Evolutionary conservation across 352 stramenopile species (phyloP), one percentile per base, ranked within the genome.

Genomic region (Pythium inflatum): DNA sequence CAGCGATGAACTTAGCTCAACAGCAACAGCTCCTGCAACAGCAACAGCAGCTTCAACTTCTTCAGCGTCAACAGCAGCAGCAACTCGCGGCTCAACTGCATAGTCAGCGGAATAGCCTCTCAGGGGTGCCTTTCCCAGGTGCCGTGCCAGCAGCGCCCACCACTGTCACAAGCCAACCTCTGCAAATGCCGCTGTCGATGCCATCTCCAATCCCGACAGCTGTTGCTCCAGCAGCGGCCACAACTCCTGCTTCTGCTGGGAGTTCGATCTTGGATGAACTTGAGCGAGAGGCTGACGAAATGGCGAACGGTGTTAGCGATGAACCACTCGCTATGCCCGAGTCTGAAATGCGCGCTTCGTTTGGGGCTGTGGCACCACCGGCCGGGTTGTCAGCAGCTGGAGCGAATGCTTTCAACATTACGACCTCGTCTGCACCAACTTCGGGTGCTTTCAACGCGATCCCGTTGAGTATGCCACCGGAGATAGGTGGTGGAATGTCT

Each of bases 251-350:
- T 71, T 75, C 59, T n/a, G 69, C 69, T 22, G 70, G 80, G 18
- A 92, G 58, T 60, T 94, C 87, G n/a, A 96, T 96, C 57, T 56
- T 96, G 54, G 88, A 96, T 33, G 88, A 96, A 36, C 59, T 96
- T 28, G 88, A 96, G 49, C 83, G 88, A 18, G 88, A 96, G 54
- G 86, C 88, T 2, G 82, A 96, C 67, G 88, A 96, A 63, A 96
- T 96, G 88, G 88, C 88, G 1, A 91, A 92, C 56, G 83, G 85
- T 18, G 73, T 94, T 20, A 93, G 77, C 55, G 88, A 96, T 40
- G 78, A 94, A 56, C 87, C 88, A 1, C 69, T 96, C 13, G 87
- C 85, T 7, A 96, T 96, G 88, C 85, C 87, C 9, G 82, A 92
- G 41, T 90, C 86, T 0, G 88, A 96, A 67, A 70, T 94, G 18